Conservation (phyloP, 352 stramenopile genomes). For the Phytophthora pseudosyringae region DNA sequence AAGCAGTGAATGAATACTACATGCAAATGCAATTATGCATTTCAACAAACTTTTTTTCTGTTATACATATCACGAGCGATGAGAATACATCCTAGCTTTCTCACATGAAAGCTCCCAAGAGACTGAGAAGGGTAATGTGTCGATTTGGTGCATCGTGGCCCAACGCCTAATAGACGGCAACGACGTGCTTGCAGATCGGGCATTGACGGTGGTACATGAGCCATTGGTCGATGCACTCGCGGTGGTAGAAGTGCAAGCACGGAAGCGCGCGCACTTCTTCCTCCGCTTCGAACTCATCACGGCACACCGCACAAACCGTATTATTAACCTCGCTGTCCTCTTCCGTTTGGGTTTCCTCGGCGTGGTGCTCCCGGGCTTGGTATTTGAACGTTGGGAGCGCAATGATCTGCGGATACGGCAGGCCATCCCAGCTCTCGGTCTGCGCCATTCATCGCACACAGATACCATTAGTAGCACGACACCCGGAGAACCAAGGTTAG, state of each 20-base stretch:
- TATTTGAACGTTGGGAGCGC: constrained; percentile 84
- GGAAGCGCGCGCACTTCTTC: constrained; percentile 84
- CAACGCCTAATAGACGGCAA: constrained; percentile 66
- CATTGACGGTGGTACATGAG: constrained; percentile 86
- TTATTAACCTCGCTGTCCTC: constrained; percentile 64
- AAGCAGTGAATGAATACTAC: constrained; percentile 35
- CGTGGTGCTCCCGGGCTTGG: constrained; percentile 46
- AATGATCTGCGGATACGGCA: constrained; percentile 86
- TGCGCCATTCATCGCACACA: constrained; percentile 25
- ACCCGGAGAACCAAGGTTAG: not conserved
- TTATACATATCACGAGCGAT: constrained; percentile 34
- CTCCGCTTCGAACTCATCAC: constrained; percentile 75
- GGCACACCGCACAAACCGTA: constrained; percentile 84
- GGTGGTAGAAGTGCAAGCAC: constrained; percentile 91
- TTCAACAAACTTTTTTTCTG: constrained; percentile 17
- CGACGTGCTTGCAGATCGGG: constrained; percentile 88
- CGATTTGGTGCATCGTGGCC: constrained; percentile 1
- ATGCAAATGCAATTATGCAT: constrained; percentile 34
- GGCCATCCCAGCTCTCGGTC: constrained; percentile 72
- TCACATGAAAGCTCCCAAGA: constrained; percentile 14
- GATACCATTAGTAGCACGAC: constrained; percentile 5
- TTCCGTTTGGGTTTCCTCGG: constrained; percentile 28
- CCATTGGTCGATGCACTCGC: constrained; percentile 92
- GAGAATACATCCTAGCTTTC: constrained; percentile 6
- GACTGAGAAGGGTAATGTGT: constrained; percentile 14